These are phyloP conservation scores for Botrytis pseudocinerea DNA, from an alignment of 2,329 filamentous ascomycete genomes.

Conservation along the genomic window DNA sequence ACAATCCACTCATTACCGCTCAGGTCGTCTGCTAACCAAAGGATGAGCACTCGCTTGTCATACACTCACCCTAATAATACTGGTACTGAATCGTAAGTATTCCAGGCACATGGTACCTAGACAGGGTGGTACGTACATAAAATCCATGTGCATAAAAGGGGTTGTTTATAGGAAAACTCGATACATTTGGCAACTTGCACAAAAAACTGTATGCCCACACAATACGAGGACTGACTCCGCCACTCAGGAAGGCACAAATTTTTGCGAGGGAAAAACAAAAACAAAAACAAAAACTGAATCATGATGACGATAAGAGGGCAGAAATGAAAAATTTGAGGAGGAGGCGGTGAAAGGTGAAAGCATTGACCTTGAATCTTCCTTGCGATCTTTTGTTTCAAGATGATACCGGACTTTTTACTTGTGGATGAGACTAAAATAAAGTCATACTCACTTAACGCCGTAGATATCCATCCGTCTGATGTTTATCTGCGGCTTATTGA, in stretches of 20 bases:
- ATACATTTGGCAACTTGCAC: neutral
- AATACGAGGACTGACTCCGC: neutral
- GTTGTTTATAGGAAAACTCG: neutral
- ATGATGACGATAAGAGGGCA: neutral
- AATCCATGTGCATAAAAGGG: neutral
- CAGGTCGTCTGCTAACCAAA: neutral
- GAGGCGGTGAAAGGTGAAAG: constrained; percentile 13
- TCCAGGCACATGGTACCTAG: neutral
- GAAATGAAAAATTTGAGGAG: neutral
- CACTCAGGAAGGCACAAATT: neutral
- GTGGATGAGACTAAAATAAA: neutral
- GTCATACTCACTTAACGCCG: no score
- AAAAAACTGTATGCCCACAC: neutral
- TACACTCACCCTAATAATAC: neutral
- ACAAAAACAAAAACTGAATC: constrained; percentile 1
- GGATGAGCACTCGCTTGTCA: neutral
- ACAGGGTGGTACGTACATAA: neutral
- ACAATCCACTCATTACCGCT: neutral
- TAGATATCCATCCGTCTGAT: neutral
- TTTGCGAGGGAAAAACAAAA: neutral
- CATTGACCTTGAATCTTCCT: constrained; percentile 7
- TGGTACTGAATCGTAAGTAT: neutral
- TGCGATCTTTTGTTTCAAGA: neutral
- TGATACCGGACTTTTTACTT: neutral
- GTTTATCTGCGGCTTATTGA: neutral